Evolutionary conservation across 2,329 filamentous ascomycete genomes (phyloP).

Genomic region (Arthrobotrys pseudoclavata): DNA sequence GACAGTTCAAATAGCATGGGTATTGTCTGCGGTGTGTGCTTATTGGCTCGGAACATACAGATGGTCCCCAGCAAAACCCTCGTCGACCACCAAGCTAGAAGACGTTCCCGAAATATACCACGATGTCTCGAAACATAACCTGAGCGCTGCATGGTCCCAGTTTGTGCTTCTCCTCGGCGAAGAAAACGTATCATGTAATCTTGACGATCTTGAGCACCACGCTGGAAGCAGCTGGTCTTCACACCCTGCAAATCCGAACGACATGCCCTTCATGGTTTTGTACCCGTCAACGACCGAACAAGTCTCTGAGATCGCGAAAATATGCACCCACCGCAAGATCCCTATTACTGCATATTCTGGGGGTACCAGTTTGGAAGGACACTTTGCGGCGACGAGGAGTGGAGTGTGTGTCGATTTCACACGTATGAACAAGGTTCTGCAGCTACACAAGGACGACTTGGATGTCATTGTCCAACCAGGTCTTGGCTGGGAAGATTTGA

Average conservation of each 20-base stretch:
- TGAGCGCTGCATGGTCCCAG: conserved; percentile 79
- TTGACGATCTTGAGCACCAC: conserved; percentile 72
- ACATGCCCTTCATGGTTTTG: conserved; percentile 76
- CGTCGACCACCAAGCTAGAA: conserved; percentile 74
- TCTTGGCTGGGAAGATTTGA: conserved; percentile 87
- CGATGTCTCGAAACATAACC: conserved; percentile 74
- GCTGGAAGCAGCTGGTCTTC: conserved; percentile 76
- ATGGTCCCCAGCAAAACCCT: conserved; percentile 69
- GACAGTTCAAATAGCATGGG: conserved; percentile 60
- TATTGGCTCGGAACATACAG: conserved; percentile 74
- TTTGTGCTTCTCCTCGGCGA: conserved; percentile 75
- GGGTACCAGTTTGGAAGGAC: conserved; percentile 89
- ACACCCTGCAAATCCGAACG: conserved; percentile 70
- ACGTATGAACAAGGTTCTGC: conserved; percentile 84
- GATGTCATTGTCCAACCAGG: conserved; percentile 84
- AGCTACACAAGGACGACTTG: conserved; percentile 81
- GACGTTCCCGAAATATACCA: conserved; percentile 71
- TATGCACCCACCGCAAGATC: conserved; percentile 84
- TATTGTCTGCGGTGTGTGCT: conserved; percentile 67
- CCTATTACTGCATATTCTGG: conserved; percentile 90
- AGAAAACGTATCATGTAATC: conserved; percentile 75
- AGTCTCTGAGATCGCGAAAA: conserved; percentile 87
- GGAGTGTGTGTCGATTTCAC: conserved; percentile 89
- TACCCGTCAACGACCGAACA: conserved; percentile 84
- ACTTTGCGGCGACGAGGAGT: conserved; percentile 84